Percentiles rank a stretch among this genome's conserved stretches.
These are phyloP conservation scores for Ogataea nakhonphanomensis DNA, from an alignment of 805 yeast genomes.

Conservation along the genomic window DNA sequence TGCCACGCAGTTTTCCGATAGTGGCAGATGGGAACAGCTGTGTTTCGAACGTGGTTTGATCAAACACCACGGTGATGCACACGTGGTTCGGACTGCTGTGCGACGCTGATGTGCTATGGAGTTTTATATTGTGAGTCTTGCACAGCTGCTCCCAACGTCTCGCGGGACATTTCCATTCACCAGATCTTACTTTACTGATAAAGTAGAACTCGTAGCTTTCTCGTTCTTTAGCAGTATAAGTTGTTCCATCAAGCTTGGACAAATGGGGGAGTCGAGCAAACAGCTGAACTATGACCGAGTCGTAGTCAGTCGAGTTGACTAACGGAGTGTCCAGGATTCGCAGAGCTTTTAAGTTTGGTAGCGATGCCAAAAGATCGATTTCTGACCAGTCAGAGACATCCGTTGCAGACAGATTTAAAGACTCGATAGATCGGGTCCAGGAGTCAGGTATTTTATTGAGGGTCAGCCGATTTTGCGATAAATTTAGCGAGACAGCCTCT, in stretches of 20 bases:
- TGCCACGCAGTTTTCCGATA: constrained; percentile 35
- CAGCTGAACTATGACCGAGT: constrained; percentile 19
- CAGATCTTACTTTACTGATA: constrained; percentile 44
- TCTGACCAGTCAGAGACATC: constrained; percentile 42
- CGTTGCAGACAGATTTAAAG: constrained; percentile 54
- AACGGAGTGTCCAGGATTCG: constrained; percentile 55
- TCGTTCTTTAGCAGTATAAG: constrained; percentile 44
- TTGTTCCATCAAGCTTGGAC: constrained; percentile 54
- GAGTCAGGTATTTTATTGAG: constrained; percentile 17
- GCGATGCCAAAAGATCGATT: constrained; percentile 42
- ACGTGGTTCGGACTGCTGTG: not conserved
- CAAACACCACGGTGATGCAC: not conserved
- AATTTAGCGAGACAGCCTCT: constrained; percentile 27
- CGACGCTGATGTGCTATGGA: too few relatives aligned
- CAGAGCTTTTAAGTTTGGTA: constrained; percentile 44
- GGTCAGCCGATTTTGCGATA: constrained; percentile 35
- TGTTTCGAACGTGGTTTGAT: constrained; percentile 14
- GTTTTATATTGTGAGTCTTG: constrained; percentile 30
- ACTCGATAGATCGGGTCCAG: constrained; percentile 11
- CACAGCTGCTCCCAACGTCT: constrained; percentile 42
- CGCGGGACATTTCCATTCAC: constrained; percentile 25
- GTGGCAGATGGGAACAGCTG: constrained; percentile 33
- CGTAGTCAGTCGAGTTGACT: constrained; percentile 23
- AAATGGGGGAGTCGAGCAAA: constrained; percentile 30
- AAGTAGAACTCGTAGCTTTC: constrained; percentile 67